These are phyloP conservation scores for Zoysia japonica DNA, from an alignment of 176 grass and related monocot genomes.

Conservation along the genomic window DNA sequence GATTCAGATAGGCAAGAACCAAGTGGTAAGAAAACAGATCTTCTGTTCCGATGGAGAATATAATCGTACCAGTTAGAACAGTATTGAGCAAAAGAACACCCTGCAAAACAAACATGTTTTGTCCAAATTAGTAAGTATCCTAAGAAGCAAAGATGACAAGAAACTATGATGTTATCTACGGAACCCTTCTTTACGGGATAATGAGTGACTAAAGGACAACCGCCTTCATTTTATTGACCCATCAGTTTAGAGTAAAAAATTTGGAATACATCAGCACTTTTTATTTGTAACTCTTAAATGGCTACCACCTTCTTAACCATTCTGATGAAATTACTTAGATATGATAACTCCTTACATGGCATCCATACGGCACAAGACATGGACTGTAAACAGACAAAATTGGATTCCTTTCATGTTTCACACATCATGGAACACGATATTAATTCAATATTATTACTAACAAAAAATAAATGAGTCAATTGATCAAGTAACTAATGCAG, in stretches of 20 bases:
- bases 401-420: background rate
- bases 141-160: background rate
- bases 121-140: slow-evolving; percentile 32
- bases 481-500: background rate
- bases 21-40: background rate
- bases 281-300: background rate
- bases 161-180: background rate
- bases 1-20: background rate
- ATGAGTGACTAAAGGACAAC: background rate
- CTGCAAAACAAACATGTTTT: slow-evolving; percentile 49
- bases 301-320: background rate
- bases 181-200: background rate
- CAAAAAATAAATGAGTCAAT: background rate
- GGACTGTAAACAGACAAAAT: slow-evolving; percentile 3
- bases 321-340: background rate
- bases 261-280: background rate
- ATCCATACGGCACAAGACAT: background rate
- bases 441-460: background rate
- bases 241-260: background rate
- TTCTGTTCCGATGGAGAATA: slow-evolving; percentile 17
- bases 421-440: background rate
- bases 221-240: background rate
- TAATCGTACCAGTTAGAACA: slow-evolving; percentile 80
- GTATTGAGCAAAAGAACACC: slow-evolving; percentile 96
- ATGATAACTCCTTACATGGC: background rate